Evolutionary conservation across 306 rosid genomes (phyloP), one percentile per base, ranked within the genome.

Genomic region (Sicyos baderoa): DNA sequence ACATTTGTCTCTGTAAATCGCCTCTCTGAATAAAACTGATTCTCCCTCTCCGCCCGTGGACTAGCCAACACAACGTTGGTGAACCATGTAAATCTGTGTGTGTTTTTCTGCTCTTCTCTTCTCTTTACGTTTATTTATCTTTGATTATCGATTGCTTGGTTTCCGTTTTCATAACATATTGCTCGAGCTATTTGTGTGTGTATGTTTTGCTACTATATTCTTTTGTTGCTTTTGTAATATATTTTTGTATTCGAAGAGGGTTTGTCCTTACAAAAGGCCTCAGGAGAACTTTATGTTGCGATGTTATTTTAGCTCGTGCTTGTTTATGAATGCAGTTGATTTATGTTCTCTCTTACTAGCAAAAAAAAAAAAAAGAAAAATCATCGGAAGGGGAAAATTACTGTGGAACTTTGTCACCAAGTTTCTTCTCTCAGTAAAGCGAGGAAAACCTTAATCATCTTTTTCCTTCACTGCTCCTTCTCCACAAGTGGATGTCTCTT

Each of bases 291-390:
- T 61, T 60, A 42, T 35, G 12, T 57, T 14, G 66, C 12, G 10
- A 12, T 59, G 63, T 13, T 59, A 35, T 13, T 57, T 57, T 57
- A 57, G 9, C 19, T 59, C 29, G 65, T 14, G 9, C 19, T 59
- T 59, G 65, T 14, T 27, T 56, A 56, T 13, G 66, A 29, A 59
- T 59, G 66, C 19, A 58, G 44, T 59, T 59, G 66, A 13, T 59
- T 56, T 23, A 23, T 56, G 19, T 27, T 61, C 25, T 60, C 67
- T 35, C 68, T 8, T 42, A 29, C 32, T 29, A 25, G 29, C 21
- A 32, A 32, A 32, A 2, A 60, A n/a, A n/a, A n/a, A n/a, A n/a
- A n/a, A n/a, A n/a, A n/a, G n/a, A n/a, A n/a, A 14, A 14, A 29
- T 60, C 7, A 60, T 32, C 12, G 22, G 42, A 60, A 32, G 47